Evolutionary conservation across 2,329 filamentous ascomycete genomes (phyloP).

Genomic region (Botrytis cinerea): DNA sequence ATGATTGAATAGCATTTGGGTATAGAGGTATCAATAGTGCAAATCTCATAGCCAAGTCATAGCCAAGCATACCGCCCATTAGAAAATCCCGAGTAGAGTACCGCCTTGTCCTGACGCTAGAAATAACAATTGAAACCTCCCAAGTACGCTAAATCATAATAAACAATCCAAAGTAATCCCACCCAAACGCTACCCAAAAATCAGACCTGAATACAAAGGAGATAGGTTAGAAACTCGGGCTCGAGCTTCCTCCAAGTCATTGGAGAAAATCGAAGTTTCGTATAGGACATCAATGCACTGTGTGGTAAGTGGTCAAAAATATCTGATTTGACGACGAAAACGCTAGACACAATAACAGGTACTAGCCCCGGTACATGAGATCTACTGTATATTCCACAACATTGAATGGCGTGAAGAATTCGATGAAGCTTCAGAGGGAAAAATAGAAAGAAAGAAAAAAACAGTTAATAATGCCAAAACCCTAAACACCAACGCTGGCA

Average conservation of each 20-base stretch:
- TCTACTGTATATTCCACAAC: not conserved
- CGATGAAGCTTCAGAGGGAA: not conserved
- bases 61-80: constrained; percentile 13
- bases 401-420: not conserved
- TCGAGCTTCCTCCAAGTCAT: not conserved
- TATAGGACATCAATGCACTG: not conserved
- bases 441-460: not conserved
- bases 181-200: not conserved
- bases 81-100: constrained; percentile 6
- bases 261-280: not conserved
- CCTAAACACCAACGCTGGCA: constrained; percentile 8
- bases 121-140: constrained; percentile 2
- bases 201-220: not conserved
- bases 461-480: not conserved
- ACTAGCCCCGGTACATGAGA: not conserved
- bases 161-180: not conserved
- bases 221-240: not conserved
- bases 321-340: not conserved
- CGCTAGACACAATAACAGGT: not conserved
- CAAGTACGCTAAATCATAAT: not conserved
- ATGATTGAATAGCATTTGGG: constrained; percentile 10
- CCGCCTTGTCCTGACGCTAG: constrained; percentile 2
- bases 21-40: constrained; percentile 17
- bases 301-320: not conserved
- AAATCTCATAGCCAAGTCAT: constrained; percentile 11